These are phyloP conservation scores for Globisporangium viniferum DNA, from an alignment of 352 stramenopile species.

Conservation along the genomic window DNA sequence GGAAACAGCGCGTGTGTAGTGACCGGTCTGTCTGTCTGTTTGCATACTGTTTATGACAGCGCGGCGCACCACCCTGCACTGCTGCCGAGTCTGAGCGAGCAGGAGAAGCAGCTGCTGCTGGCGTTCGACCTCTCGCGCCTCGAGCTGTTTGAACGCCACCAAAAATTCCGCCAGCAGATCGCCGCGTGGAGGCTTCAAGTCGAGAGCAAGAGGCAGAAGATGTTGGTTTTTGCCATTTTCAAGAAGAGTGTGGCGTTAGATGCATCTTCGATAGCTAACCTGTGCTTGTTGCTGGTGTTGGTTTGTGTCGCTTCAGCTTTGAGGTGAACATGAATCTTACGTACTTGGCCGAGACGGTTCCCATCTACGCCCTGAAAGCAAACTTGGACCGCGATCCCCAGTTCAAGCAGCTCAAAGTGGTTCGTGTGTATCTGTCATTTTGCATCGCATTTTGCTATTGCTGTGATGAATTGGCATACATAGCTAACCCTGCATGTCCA, in stretches of 20 bases:
- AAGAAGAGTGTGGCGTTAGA: background rate
- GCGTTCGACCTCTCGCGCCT: conserved; percentile 28
- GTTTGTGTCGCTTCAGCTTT: conserved; percentile 1
- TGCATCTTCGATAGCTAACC: background rate
- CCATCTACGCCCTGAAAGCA: conserved; percentile 11
- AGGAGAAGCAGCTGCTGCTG: conserved; percentile 24
- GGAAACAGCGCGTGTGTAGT: background rate
- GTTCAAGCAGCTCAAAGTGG: conserved; percentile 12
- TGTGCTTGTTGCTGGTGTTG: background rate
- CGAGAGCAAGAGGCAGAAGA: conserved; percentile 8
- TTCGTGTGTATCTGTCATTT: background rate
- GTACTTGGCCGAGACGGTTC: conserved; percentile 3
- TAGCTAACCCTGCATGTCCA: background rate
- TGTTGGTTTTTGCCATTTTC: background rate
- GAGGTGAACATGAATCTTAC: conserved; percentile 2
- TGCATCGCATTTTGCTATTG: background rate
- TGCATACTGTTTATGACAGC: background rate
- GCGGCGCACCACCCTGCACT: conserved; percentile 13
- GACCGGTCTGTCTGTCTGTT: conserved; percentile 1
- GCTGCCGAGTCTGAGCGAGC: conserved; percentile 10
- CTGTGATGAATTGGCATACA: background rate
- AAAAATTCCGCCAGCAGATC: conserved; percentile 22
- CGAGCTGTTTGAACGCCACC: conserved; percentile 28
- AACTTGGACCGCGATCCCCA: background rate
- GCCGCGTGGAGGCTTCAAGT: conserved; percentile 14